Percentiles rank a stretch among this genome's conserved stretches.
phyloP scores from a whole-genome alignment of 768 basidiomycete species.

The Tricholoma bakamatsutake region DNA sequence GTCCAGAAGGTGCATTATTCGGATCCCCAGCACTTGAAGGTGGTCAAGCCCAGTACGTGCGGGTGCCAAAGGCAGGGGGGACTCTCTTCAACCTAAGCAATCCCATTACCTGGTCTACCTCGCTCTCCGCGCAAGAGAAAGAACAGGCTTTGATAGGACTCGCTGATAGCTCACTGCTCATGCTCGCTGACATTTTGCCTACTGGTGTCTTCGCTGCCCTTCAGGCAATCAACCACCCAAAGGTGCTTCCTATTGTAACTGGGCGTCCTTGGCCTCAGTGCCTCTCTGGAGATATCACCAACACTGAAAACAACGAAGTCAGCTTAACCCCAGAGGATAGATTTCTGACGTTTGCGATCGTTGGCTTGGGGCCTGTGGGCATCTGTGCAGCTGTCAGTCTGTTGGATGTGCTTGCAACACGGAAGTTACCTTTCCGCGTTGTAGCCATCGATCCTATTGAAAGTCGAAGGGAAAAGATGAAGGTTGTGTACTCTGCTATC shows the following conservation, averaged over 20 bases:
- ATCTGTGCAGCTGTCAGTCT: slow-evolving; percentile 62
- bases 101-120: slow-evolving; percentile 40
- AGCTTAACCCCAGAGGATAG: slow-evolving; percentile 40
- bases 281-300: slow-evolving; percentile 21
- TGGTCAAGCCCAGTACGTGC: slow-evolving; percentile 75
- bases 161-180: slow-evolving; percentile 59
- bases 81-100: slow-evolving; percentile 62
- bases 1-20: slow-evolving; percentile 54
- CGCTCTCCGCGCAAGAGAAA: slow-evolving; percentile 29
- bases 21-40: slow-evolving; percentile 63
- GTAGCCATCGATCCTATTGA: slow-evolving; percentile 61
- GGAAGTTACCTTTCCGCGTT: slow-evolving; percentile 44
- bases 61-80: slow-evolving; percentile 75
- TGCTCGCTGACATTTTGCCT: slow-evolving; percentile 75
- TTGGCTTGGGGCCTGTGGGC: slow-evolving; percentile 79
- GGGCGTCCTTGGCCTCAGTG: slow-evolving; percentile 55
- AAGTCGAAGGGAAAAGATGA: slow-evolving; percentile 52
- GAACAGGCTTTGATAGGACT: slow-evolving; percentile 35
- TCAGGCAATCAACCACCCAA: slow-evolving; percentile 70
- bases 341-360: slow-evolving; percentile 53
- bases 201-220: slow-evolving; percentile 74
- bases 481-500: slow-evolving; percentile 50
- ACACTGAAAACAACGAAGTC: slow-evolving; percentile 23
- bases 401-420: slow-evolving; percentile 50
- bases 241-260: slow-evolving; percentile 53